Conservation (phyloP, 2,329 filamentous ascomycete genomes). For the Pestalotiopsis sp. region DNA sequence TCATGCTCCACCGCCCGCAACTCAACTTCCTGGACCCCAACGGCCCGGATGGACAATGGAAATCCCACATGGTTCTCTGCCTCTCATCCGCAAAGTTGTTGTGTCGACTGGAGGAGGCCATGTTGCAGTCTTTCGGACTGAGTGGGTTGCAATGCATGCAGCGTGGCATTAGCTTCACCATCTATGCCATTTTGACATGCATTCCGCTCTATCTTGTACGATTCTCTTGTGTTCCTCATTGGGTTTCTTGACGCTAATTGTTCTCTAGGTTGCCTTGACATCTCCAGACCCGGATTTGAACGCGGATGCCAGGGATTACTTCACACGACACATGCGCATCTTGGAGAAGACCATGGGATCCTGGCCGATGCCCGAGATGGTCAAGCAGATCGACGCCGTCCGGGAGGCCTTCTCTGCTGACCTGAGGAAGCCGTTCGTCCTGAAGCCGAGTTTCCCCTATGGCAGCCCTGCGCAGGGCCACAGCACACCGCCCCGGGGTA, state of each 20-base stretch:
- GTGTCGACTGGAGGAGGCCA: constrained; percentile 84
- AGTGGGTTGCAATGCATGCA: constrained; percentile 88
- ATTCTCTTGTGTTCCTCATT: constrained; percentile 24
- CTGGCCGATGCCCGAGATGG: constrained; percentile 89
- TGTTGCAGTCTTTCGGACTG: constrained; percentile 76
- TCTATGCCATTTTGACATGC: constrained; percentile 90
- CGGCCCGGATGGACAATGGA: constrained; percentile 75
- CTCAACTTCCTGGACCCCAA: constrained; percentile 77
- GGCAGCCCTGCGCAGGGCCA: constrained; percentile 72
- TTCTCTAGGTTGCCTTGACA: constrained; percentile 78
- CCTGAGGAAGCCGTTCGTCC: constrained; percentile 78
- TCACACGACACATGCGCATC: constrained; percentile 91
- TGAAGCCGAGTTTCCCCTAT: constrained; percentile 87
- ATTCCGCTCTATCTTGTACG: constrained; percentile 91
- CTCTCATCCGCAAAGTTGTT: constrained; percentile 83
- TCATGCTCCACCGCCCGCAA: constrained; percentile 87
- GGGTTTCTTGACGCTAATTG: constrained; percentile 18
- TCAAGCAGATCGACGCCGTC: constrained; percentile 86
- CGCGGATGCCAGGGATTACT: constrained; percentile 82
- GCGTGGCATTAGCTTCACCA: constrained; percentile 89
- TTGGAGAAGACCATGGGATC: constrained; percentile 81
- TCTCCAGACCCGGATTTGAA: constrained; percentile 91
- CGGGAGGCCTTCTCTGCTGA: constrained; percentile 92
- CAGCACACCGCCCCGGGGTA: constrained; percentile 64
- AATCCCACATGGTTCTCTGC: constrained; percentile 83